These are phyloP conservation scores for Lathyrus sativus DNA, from an alignment of 306 rosid species.

Conservation along the genomic window DNA sequence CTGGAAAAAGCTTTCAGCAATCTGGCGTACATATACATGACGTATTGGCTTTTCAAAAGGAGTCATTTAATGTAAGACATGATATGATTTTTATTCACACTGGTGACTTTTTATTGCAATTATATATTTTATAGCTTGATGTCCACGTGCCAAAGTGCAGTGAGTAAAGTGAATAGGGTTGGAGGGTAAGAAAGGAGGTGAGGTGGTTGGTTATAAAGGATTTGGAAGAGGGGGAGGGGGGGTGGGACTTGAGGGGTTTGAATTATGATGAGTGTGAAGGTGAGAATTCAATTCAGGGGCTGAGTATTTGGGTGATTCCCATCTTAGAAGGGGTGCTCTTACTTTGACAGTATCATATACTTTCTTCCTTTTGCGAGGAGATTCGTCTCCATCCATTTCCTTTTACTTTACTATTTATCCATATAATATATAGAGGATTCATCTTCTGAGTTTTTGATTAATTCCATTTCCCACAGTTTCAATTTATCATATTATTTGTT, in stretches of 20 bases:
- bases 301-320: background rate
- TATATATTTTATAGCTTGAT: background rate
- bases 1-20: constrained; percentile 98
- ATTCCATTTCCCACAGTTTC: background rate
- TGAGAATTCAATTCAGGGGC: constrained; percentile 1
- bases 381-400: background rate
- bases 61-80: constrained; percentile 84
- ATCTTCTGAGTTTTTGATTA: background rate
- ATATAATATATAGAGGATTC: background rate
- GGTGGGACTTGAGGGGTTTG: too few relatives aligned
- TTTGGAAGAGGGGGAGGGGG: too few relatives aligned
- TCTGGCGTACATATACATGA: constrained; percentile 91
- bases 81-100: constrained; percentile 34
- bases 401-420: background rate
- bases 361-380: background rate
- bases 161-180: background rate
- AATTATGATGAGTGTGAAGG: background rate
- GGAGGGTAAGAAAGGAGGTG: background rate
- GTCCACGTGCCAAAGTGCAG: background rate
- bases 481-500: background rate
- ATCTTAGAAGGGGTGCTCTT: background rate
- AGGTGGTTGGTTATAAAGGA: too few relatives aligned
- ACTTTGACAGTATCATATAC: background rate
- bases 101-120: constrained; percentile 1
- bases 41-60: constrained; percentile 89